Conservation (phyloP, 768 basidiomycete species). For the Boletus tomentosulus region DNA sequence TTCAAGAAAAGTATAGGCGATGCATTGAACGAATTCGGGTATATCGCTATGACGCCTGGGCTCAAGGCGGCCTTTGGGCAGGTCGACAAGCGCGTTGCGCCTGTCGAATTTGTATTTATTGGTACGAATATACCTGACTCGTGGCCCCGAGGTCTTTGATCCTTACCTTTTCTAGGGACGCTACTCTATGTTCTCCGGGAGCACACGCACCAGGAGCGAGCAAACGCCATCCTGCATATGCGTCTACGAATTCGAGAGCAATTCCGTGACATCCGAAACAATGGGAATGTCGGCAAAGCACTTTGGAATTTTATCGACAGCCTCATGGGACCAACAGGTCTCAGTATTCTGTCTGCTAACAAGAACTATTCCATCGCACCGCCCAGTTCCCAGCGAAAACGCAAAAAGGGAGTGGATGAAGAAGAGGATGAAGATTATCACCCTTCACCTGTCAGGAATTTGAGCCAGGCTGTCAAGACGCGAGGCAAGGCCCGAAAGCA, state of each 20-base stretch:
- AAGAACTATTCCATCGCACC: slow-evolving; percentile 9
- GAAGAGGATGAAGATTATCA: slow-evolving; percentile 48
- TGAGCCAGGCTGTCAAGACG: slow-evolving; percentile 40
- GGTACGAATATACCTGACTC: slow-evolving; percentile 40
- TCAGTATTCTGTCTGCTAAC: slow-evolving; percentile 26
- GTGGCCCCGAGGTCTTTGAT: not conserved
- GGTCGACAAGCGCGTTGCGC: slow-evolving; percentile 60
- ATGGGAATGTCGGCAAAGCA: slow-evolving; percentile 47
- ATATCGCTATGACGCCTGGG: slow-evolving; percentile 40
- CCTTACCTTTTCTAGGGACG: slow-evolving; percentile 47
- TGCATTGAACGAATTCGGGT: slow-evolving; percentile 51
- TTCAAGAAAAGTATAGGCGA: slow-evolving; percentile 55
- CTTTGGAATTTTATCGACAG: slow-evolving; percentile 57
- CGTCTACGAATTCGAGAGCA: slow-evolving; percentile 51
- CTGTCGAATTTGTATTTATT: slow-evolving; percentile 77
- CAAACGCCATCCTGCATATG: slow-evolving; percentile 53
- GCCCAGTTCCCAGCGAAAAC: slow-evolving; percentile 27
- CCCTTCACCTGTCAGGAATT: slow-evolving; percentile 39
- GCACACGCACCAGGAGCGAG: slow-evolving; percentile 40
- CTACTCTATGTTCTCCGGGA: slow-evolving; percentile 54
- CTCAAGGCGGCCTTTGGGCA: slow-evolving; percentile 48
- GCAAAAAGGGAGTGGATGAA: slow-evolving; percentile 25
- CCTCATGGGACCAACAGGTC: slow-evolving; percentile 31
- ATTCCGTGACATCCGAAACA: slow-evolving; percentile 64
- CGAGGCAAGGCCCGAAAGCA: slow-evolving; percentile 36